Conservation (phyloP, 257 asterid genomes). For the Solanum gracilifrons region DNA sequence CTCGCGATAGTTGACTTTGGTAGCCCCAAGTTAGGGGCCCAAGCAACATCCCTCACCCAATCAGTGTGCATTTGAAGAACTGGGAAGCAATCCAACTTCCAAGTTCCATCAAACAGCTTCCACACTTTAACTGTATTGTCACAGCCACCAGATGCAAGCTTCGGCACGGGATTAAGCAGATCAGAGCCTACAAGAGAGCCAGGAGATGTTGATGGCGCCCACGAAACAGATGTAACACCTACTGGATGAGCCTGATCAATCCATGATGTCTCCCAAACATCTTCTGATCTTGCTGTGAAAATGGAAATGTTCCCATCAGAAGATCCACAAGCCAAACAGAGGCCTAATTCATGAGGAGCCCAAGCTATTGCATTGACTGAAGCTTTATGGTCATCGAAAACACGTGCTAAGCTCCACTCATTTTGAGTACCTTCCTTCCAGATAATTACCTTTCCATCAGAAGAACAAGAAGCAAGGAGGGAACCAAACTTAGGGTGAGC, state of each 20-base stretch:
- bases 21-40: constrained; percentile 66
- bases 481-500: constrained; percentile 80
- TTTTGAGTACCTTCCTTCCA: constrained; percentile 63
- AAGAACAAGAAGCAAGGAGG: constrained; percentile 65
- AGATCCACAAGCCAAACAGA: constrained; percentile 62
- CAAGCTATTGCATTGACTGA: constrained; percentile 62
- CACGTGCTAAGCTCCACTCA: constrained; percentile 52
- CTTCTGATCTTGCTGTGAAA: constrained; percentile 42
- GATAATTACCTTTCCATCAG: constrained; percentile 57
- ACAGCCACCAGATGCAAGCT: constrained; percentile 64
- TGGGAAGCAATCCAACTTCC: constrained; percentile 68
- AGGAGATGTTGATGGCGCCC: constrained; percentile 60
- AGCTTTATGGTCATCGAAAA: constrained; percentile 54
- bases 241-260: constrained; percentile 65
- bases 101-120: constrained; percentile 44
- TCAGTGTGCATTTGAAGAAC: constrained; percentile 54
- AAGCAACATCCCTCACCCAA: constrained; percentile 68
- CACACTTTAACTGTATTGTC: constrained; percentile 62
- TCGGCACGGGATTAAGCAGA: constrained; percentile 31
- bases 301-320: constrained; percentile 65
- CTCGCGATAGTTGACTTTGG: constrained; percentile 64
- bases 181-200: constrained; percentile 43
- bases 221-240: constrained; percentile 68
- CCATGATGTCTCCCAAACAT: constrained; percentile 50
- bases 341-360: constrained; percentile 75